Conservation (phyloP, 306 rosid species). For the Abrus pulchellus region DNA sequence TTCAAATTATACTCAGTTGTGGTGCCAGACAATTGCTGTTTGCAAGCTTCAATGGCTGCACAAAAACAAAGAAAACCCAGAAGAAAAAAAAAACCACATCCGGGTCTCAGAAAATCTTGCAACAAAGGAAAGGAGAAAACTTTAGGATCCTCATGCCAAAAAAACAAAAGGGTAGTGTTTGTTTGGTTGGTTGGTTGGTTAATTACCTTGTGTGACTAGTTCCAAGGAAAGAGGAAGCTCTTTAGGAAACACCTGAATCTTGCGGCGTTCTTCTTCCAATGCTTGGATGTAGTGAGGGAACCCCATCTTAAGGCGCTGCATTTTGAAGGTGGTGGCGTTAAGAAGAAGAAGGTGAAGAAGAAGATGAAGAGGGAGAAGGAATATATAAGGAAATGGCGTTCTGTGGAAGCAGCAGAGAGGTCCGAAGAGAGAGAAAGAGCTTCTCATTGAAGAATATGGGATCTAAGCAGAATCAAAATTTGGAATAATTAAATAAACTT, state of each 20-base stretch:
- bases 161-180: slow-evolving; percentile 15
- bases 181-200: not conserved
- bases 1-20: slow-evolving; percentile 66
- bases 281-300: slow-evolving; percentile 66
- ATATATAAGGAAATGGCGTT: slow-evolving; percentile 49
- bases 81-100: not conserved
- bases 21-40: slow-evolving; percentile 66
- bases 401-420: slow-evolving; percentile 51
- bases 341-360: not conserved
- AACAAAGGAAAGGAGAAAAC: slow-evolving; percentile 16
- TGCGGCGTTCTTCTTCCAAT: slow-evolving; percentile 70
- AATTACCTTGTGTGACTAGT: slow-evolving; percentile 75
- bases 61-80: not conserved
- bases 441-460: slow-evolving; percentile 64
- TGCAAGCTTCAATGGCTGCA: slow-evolving; percentile 82
- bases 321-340: slow-evolving; percentile 44
- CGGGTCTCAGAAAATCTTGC: slow-evolving; percentile 9
- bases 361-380: slow-evolving; percentile 10
- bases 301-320: slow-evolving; percentile 61
- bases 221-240: slow-evolving; percentile 89
- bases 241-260: slow-evolving; percentile 75
- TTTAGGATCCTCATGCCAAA: slow-evolving; percentile 16
- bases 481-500: slow-evolving; percentile 72
- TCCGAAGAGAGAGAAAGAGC: slow-evolving; percentile 47
- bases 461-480: slow-evolving; percentile 68